phyloP scores from a whole-genome alignment of 2,329 filamentous ascomycete genomes.

The Amauroascus verrucosus region DNA sequence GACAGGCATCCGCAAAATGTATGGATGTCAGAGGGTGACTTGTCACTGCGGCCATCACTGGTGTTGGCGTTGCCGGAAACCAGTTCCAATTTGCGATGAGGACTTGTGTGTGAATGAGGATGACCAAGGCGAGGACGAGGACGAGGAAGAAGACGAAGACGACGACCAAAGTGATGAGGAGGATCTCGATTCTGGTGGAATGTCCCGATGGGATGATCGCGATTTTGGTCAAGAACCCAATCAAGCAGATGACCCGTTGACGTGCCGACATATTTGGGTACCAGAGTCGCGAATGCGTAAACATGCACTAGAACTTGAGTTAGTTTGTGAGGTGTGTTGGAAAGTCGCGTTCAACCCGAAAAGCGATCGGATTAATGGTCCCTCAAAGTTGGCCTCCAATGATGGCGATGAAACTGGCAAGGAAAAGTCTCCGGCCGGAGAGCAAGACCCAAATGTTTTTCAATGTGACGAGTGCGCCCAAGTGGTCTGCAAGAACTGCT shows the following conservation, averaged over 20 bases:
- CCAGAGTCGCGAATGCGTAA: neutral
- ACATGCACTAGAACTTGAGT: constrained; percentile 12
- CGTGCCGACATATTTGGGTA: neutral
- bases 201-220: neutral
- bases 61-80: constrained; percentile 38
- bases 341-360: constrained; percentile 12
- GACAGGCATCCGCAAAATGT: constrained; percentile 40
- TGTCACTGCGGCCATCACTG: constrained; percentile 43
- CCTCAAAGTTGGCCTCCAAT: neutral
- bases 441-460: neutral
- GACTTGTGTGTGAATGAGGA: neutral
- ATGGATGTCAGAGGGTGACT: constrained; percentile 40
- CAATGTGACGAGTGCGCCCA: neutral
- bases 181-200: constrained; percentile 32
- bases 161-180: constrained; percentile 1
- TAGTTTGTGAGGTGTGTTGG: constrained; percentile 11
- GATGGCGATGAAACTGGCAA: neutral
- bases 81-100: constrained; percentile 25
- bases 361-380: too few relatives aligned
- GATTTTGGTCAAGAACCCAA: neutral
- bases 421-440: neutral
- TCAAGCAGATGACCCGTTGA: neutral
- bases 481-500: neutral
- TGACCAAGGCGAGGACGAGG: neutral
- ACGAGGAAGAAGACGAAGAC: constrained; percentile 6